These are phyloP conservation scores for Starmerella khaoyaiensis DNA, from an alignment of 805 yeast genomes.

Conservation along the genomic window DNA sequence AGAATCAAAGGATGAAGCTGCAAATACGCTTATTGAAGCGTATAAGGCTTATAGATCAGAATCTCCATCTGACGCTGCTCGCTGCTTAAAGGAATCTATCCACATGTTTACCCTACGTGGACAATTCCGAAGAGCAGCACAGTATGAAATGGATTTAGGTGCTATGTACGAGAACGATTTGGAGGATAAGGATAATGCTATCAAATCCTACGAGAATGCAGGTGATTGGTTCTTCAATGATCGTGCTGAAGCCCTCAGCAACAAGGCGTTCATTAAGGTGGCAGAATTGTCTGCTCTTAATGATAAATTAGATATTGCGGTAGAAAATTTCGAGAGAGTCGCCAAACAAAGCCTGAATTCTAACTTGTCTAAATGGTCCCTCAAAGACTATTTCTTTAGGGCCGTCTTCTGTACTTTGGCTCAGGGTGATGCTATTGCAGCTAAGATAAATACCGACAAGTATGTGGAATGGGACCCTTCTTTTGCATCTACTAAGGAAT, in stretches of 20 bases:
- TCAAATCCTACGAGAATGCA: conserved; percentile 72
- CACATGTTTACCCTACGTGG: conserved; percentile 78
- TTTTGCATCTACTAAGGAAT: conserved; percentile 60
- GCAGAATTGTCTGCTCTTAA: conserved; percentile 76
- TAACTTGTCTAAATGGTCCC: conserved; percentile 72
- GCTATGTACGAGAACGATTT: conserved; percentile 69
- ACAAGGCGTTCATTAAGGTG: conserved; percentile 74
- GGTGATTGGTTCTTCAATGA: conserved; percentile 94
- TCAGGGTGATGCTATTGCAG: conserved; percentile 73
- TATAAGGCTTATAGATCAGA: conserved; percentile 70
- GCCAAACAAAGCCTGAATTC: conserved; percentile 65
- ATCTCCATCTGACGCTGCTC: conserved; percentile 63
- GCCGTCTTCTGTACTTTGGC: conserved; percentile 74
- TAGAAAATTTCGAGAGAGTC: conserved; percentile 61
- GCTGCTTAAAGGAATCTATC: conserved; percentile 63
- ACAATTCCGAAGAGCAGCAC: conserved; percentile 92
- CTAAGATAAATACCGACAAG: conserved; percentile 53
- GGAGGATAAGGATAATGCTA: conserved; percentile 54
- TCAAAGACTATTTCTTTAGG: conserved; percentile 84
- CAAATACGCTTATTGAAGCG: conserved; percentile 79
- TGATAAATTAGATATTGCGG: conserved; percentile 64
- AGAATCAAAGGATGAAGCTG: conserved; percentile 77
- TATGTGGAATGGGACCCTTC: conserved; percentile 56
- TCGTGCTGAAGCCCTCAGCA: conserved; percentile 80
- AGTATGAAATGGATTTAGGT: conserved; percentile 82